Conservation (phyloP, 345 rosid genomes). For the Conringia planisiliqua region DNA sequence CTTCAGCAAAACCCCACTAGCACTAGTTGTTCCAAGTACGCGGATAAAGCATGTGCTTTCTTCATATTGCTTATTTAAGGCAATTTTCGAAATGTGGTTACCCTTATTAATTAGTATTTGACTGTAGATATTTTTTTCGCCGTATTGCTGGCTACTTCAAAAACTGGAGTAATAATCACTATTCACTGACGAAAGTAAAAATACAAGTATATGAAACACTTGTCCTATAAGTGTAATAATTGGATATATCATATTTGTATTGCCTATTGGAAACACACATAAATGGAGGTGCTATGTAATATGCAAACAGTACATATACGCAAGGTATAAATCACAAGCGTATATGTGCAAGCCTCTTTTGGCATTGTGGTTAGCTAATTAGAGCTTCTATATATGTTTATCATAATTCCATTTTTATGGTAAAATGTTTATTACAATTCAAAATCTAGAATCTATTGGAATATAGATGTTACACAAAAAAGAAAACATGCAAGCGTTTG, state of each 20-base stretch:
- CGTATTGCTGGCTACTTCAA: background rate
- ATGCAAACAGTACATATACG: background rate
- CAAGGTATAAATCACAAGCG: no score
- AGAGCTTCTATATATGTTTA: background rate
- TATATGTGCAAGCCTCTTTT: no score
- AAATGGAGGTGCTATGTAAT: background rate
- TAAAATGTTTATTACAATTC: background rate
- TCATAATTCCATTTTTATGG: background rate
- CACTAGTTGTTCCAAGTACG: constrained; percentile 18
- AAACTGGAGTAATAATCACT: background rate
- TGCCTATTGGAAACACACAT: background rate
- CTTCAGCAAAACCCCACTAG: constrained; percentile 24
- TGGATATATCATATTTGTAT: background rate
- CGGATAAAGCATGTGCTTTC: constrained; percentile 28
- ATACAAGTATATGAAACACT: background rate
- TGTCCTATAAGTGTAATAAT: no score
- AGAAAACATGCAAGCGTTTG: background rate
- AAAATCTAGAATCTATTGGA: no score
- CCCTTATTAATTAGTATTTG: background rate
- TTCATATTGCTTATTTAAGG: constrained; percentile 7
- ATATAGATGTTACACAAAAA: background rate
- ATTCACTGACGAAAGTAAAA: background rate
- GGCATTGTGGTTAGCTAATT: no score
- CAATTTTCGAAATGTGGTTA: constrained; percentile 11
- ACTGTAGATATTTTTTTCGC: background rate